Base-by-base conservation (phyloP, 768 basidiomycete genomes). In the Leccinellum albellum region DNA sequence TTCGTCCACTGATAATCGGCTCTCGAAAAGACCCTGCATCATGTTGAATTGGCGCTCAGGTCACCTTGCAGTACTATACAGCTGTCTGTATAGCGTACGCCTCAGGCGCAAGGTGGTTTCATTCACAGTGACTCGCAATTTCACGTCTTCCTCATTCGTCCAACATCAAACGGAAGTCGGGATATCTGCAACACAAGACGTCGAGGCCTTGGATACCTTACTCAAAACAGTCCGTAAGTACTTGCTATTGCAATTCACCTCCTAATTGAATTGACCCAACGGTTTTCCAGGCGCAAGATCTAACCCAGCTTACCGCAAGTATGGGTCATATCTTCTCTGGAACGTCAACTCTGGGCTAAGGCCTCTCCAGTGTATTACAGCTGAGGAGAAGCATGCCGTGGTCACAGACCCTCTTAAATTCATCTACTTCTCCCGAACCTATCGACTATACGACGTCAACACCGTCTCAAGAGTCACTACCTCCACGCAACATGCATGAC, bases 401-500 rank as follows among this genome's bases (percentile, higher is more conserved):
- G 86, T 81, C 83, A 0, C 82, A 87, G 63, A 74, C 81, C 17
- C 76, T 86, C 23, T 66, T 84, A 13, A 77, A 73, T 47, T 49
- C 63, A 9, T 70, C 76, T n/a, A 61, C 70, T 9, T 60, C 64
- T 26, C 58, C 62, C 24, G 61, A 60, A 44, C 44, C 56, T 9
- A 48, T 55, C 17, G 53, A 66, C 28, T 57, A 58, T 20, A 57
- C 61, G 32, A 32, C 61, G 21, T 49, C 63, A 37, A 57, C 64
- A 20, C 32, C 61, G 20, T 50, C 57, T 13, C 46, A 48, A 46
- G 46, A 70, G 61, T 66, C 69, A 6, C 74, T 76, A 1, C 65
- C 72, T 13, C 79, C 82, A 7, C 76, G 86, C 8, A 70, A 76
- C 50, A 90, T 89, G 88, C 75, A 83, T 51, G 86, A 89, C 64